A percentile compares a stretch with the other conserved stretches of the same genome.
Evolutionary conservation across 176 grass and related monocot genomes (phyloP).

Genomic region (Paspalum notatum): DNA sequence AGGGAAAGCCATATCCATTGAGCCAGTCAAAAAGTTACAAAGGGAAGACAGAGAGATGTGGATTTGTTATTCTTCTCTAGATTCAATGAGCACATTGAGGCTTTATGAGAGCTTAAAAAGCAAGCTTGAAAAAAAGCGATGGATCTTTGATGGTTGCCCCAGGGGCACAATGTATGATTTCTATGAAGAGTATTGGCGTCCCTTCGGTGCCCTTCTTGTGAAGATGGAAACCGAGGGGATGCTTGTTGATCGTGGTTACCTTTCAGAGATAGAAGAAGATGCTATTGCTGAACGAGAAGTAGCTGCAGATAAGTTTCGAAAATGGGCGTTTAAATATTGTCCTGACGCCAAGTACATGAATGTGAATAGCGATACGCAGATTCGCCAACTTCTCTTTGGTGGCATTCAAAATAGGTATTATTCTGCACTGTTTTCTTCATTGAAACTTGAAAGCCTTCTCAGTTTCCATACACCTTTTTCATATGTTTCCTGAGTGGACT

Average conservation of each 20-base stretch:
- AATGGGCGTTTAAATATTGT: slow-evolving; percentile 88
- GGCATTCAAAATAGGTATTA: slow-evolving; percentile 75
- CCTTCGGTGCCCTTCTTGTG: slow-evolving; percentile 76
- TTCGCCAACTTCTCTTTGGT: slow-evolving; percentile 88
- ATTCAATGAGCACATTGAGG: slow-evolving; percentile 67
- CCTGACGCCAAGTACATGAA: slow-evolving; percentile 90
- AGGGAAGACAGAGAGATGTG: slow-evolving; percentile 84
- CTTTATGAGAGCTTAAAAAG: slow-evolving; percentile 90
- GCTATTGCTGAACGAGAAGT: slow-evolving; percentile 71
- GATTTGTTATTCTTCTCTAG: slow-evolving; percentile 88
- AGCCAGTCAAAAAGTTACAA: slow-evolving; percentile 73
- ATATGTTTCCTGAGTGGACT: neutral
- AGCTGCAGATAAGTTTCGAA: slow-evolving; percentile 69
- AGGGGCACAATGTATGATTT: slow-evolving; percentile 84
- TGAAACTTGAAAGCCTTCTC: slow-evolving; percentile 17
- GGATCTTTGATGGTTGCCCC: slow-evolving; percentile 55
- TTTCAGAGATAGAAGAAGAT: slow-evolving; percentile 78
- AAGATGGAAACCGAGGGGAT: slow-evolving; percentile 94
- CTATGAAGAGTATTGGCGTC: slow-evolving; percentile 90
- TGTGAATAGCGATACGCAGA: slow-evolving; percentile 83
- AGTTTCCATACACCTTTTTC: neutral
- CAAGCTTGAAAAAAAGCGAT: slow-evolving; percentile 66
- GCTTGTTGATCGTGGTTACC: slow-evolving; percentile 74
- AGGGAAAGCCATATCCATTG: slow-evolving; percentile 65
- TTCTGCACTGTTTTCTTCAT: slow-evolving; percentile 21